A percentile compares a stretch with the other conserved stretches of the same genome.
These are phyloP conservation scores for Dinochytrium kinnereticum DNA, from an alignment of 371 early-diverging fungal species.

Conservation along the genomic window DNA sequence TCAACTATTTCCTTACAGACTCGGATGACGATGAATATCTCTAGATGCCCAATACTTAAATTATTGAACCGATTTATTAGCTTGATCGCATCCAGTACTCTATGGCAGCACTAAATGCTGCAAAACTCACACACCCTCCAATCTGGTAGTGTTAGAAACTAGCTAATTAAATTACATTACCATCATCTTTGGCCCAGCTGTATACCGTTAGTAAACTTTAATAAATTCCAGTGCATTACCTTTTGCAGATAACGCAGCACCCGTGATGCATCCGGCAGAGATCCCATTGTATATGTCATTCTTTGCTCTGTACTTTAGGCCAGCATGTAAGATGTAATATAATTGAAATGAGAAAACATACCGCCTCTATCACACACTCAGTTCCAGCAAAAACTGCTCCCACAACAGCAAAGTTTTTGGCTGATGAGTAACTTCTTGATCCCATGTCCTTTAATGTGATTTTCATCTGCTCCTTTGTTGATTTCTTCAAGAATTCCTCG, in stretches of 20 bases:
- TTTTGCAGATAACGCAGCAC: conserved; percentile 83
- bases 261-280: conserved; percentile 92
- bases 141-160: background rate
- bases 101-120: conserved; percentile 87
- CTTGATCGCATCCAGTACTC: conserved; percentile 29
- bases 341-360: conserved; percentile 44
- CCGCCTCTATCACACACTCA: conserved; percentile 94
- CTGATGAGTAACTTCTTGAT: conserved; percentile 72
- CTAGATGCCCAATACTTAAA: no score
- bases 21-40: conserved; percentile 15
- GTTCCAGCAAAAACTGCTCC: conserved; percentile 90
- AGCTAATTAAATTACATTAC: conserved; percentile 23
- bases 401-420: conserved; percentile 93
- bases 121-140: conserved; percentile 90
- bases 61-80: background rate
- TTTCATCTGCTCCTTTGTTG: conserved; percentile 79
- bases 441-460: conserved; percentile 89
- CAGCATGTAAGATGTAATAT: background rate
- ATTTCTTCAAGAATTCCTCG: conserved; percentile 64
- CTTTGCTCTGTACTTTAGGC: conserved; percentile 84
- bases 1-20: background rate
- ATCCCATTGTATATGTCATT: conserved; percentile 91
- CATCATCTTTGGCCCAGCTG: conserved; percentile 49
- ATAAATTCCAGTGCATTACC: conserved; percentile 38
- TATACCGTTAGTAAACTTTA: background rate